Evolutionary conservation across 2,329 filamentous ascomycete species (phyloP), one percentile per base, ranked within the genome.

Genomic region (Mariannaea elegans): DNA sequence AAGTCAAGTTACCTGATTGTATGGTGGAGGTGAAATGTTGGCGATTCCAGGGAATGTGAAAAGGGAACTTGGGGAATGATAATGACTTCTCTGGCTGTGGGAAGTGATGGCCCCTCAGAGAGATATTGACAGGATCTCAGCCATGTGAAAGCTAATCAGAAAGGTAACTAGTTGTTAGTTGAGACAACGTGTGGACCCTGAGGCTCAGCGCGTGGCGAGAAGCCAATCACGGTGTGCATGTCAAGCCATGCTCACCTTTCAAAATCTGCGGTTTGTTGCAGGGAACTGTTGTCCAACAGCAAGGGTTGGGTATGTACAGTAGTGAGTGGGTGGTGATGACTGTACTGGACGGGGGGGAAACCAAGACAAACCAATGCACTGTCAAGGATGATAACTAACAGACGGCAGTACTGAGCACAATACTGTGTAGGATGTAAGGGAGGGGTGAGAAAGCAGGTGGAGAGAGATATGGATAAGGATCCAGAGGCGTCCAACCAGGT

Each of bases 111-210:
- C n/a, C n/a, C n/a, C n/a, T n/a, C n/a, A n/a, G n/a, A n/a, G n/a
- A n/a, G n/a, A n/a, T n/a, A n/a, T n/a, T n/a, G n/a, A n/a, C n/a
- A n/a, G n/a, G n/a, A n/a, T n/a, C n/a, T n/a, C n/a, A n/a, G n/a
- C n/a, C 27, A 31, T 31, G 27, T 31, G 27, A 31, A 31, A n/a
- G n/a, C n/a, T n/a, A 31, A 12, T 31, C 27, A 31, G 27, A 31
- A 31, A n/a, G n/a, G n/a, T n/a, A n/a, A n/a, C n/a, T n/a, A n/a
- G 27, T 12, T 31, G 27, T 31, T 12, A 31, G 12, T 31, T 12
- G 27, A 31, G 27, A 31, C 27, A n/a, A n/a, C n/a, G n/a, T n/a
- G n/a, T 70, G 68, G 67, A 71, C 68, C 68, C 68, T 71, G 68
- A 71, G 62, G 66, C 68, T 71, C 68, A 50, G 42, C 50, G 48